Conservation (phyloP, 2,329 filamentous ascomycete species). For the Colletotrichum tofieldiae region DNA sequence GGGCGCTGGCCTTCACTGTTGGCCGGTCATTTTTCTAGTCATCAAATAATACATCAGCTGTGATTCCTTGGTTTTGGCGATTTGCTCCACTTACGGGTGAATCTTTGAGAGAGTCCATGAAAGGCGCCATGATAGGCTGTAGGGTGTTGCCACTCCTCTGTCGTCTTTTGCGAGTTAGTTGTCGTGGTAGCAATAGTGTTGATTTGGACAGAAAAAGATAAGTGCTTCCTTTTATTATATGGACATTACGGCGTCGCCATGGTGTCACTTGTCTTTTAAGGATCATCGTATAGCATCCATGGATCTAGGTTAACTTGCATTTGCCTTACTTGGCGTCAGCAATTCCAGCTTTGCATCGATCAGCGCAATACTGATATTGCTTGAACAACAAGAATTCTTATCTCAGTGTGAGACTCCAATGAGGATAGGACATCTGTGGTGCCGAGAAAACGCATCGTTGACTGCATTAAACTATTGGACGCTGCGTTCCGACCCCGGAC, state of each 20-base stretch:
- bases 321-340: slow-evolving; percentile 2
- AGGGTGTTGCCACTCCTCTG: no score
- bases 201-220: not conserved
- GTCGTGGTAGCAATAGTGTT: no score
- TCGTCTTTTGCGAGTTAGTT: not conserved
- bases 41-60: no score
- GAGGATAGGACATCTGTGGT: not conserved
- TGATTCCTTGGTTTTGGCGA: no score
- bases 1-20: not conserved
- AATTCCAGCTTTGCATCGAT: not conserved
- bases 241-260: not conserved
- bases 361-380: not conserved
- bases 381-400: no score
- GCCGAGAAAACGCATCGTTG: no score
- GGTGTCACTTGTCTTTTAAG: not conserved
- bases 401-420: not conserved
- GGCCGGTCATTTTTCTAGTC: not conserved
- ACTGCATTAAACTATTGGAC: slow-evolving; percentile 12
- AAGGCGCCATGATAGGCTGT: slow-evolving; percentile 7
- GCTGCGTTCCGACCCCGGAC: no score
- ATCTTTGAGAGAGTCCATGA: not conserved
- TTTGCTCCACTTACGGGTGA: not conserved
- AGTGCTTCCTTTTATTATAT: no score
- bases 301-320: not conserved
- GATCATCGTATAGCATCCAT: not conserved